Evolutionary conservation across 129 eudicot species (phyloP).

Genomic region (Glebionis coronaria): DNA sequence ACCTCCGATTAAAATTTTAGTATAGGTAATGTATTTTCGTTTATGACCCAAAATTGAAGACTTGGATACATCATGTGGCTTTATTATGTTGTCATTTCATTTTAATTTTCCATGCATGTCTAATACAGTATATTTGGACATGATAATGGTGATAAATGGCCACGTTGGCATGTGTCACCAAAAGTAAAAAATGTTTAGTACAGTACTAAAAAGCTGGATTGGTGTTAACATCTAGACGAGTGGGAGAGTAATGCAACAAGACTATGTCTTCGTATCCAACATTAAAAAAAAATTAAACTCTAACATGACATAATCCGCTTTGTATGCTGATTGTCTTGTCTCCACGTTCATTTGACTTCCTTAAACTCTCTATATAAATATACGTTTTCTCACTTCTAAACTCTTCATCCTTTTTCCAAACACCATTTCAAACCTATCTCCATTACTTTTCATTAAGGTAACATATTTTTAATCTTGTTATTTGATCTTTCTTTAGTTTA

Average conservation of each 20-base stretch:
- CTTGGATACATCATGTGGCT: too few species aligned
- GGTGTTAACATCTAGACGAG: constrained; percentile 1
- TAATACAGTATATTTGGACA: too few species aligned
- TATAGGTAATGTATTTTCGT: too few species aligned
- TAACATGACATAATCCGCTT: not conserved
- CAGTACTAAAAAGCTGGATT: not conserved
- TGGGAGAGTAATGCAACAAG: constrained; percentile 10
- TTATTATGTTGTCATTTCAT: too few species aligned
- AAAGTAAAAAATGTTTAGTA: not conserved
- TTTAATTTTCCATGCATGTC: too few species aligned
- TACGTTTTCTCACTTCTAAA: not conserved
- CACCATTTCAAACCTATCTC: constrained; percentile 16
- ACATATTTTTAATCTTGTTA: not conserved
- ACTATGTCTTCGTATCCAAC: constrained; percentile 9
- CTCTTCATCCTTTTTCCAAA: not conserved
- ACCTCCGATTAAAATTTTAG: too few species aligned
- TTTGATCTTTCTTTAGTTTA: not conserved
- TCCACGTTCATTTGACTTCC: constrained; percentile 40
- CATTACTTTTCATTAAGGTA: constrained; percentile 22
- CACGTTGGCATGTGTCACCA: constrained; percentile 1
- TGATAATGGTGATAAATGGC: not conserved
- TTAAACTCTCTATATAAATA: constrained; percentile 7
- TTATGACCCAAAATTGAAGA: too few species aligned
- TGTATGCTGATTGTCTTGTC: constrained; percentile 16
- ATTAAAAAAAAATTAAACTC: not conserved